Evolutionary conservation across 2,329 filamentous ascomycete species (phyloP), one percentile per base, ranked within the genome.

Genomic region (Botrytis aclada): DNA sequence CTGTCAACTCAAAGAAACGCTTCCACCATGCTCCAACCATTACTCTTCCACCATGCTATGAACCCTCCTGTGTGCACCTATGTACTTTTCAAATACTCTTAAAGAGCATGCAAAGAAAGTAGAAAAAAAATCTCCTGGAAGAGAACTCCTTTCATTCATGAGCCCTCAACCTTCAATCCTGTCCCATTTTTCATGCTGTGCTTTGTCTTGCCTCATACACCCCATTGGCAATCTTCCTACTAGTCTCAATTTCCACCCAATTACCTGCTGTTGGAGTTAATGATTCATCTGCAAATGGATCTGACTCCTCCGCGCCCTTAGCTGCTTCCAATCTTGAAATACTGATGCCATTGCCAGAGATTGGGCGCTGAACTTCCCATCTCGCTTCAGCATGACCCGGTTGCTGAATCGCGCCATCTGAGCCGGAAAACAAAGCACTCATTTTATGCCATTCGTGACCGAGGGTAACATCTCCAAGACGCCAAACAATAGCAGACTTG

Each of bases 301-400:
- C 87, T 72, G 84, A 84, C 51, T 82, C 79, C 69, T 85, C 87
- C 80, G 84, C 87, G 45, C 84, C 86, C 80, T 89, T 89, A 41
- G 78, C 80, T 74, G 85, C 84, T 14, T 85, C 84, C 58, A 89
- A 82, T 74, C 83, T 83, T 8, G 87, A 89, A 70, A 94, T 84
- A 7, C 89, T 90, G 72, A 98, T 88, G 16, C 89, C 90, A 76
- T 89, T 92, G 0, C 88, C 88, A 0, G 88, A 77, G 7, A 79
- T 77, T 79, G 34, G 74, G 84, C 63, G 66, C 63, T 80, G 81
- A 34, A 92, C 84, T 80, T 97, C 94, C 90, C 95, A 98, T 72
- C 91, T 86, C 0, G 93, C 93, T 81, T 99, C 95, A 14, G 97
- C 87, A 71, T 89, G 90, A 0, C 94, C 94, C 8, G 92, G 88